These are phyloP conservation scores for Ascobolus immersus DNA, from an alignment of 495 filamentous ascomycete genomes.

Conservation along the genomic window DNA sequence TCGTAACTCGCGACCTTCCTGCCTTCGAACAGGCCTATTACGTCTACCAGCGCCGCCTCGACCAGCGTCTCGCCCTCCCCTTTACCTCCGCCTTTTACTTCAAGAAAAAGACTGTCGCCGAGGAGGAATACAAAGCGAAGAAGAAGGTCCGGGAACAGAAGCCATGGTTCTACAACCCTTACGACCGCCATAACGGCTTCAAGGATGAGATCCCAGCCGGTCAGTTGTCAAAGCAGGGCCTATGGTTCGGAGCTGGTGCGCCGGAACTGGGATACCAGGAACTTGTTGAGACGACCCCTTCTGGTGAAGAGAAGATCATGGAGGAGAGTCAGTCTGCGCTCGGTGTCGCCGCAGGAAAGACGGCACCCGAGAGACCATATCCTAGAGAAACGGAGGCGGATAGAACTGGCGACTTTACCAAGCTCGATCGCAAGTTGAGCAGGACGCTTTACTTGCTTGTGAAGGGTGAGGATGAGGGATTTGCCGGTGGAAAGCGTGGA, in stretches of 20 bases:
- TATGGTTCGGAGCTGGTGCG: conserved; percentile 21
- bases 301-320: conserved; percentile 45
- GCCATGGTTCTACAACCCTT: conserved; percentile 63
- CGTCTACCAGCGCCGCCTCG: conserved; percentile 90
- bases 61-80: conserved; percentile 70
- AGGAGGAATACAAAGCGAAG: conserved; percentile 80
- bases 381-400: conserved; percentile 59
- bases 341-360: conserved; percentile 25
- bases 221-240: conserved; percentile 29
- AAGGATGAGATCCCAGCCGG: conserved; percentile 76
- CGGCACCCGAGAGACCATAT: conserved; percentile 37
- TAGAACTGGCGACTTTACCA: conserved; percentile 39
- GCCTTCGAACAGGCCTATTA: conserved; percentile 78
- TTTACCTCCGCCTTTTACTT: conserved; percentile 90
- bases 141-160: conserved; percentile 59
- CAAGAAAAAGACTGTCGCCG: conserved; percentile 63
- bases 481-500: conserved; percentile 21
- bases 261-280: conserved; percentile 7
- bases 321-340: conserved; percentile 21
- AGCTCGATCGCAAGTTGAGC: conserved; percentile 50
- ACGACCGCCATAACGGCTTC: conserved; percentile 49
- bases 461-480: conserved; percentile 30
- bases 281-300: conserved; percentile 33
- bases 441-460: conserved; percentile 72
- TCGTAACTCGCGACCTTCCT: conserved; percentile 58